Evolutionary conservation across 208 protist genomes (phyloP), one percentile per base, ranked within the genome.

Genomic region (Trypanosoma lewisi): DNA sequence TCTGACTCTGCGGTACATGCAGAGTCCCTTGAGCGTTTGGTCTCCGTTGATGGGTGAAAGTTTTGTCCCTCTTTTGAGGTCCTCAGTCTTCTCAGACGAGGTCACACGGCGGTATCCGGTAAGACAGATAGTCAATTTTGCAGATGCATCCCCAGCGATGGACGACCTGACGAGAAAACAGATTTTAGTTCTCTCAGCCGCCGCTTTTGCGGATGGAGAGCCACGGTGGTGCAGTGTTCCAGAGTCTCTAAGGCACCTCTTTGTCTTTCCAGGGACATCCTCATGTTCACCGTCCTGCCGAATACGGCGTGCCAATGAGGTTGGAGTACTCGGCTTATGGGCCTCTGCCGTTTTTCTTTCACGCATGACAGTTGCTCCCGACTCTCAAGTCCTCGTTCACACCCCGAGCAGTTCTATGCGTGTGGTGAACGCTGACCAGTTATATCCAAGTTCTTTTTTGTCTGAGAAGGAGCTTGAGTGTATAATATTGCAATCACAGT

Each of bases 21-120:
- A 62, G 28, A 69, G 63, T 53, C 63, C 63, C 31, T 33, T 69
- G 1, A 62, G 48, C 47, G 37, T 69, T 42, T 69, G 63, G 53
- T 56, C 36, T 19, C 63, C 63, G 17, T 51, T 69, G 34, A 61
- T 62, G 31, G 53, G 63, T 6, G 53, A 69, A 27, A 62, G 19
- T 33, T 69, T 69, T 55, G 7, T 62, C 25, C 63, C 52, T 30
- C 31, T 69, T 39, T 14, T 33, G 21, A 34, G 16, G 8, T 4
- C 44, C 2, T 53, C 44, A n/a, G 0, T 19, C 19, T 56, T 69
- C 28, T 27, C 27, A 30, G 23, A 45, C 11, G 25, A 3, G 2
- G 33, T 60, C 12, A 25, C 47, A 5, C 16, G 28, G 39, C 0
- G 48, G 36, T 62, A 54, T 55, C 53, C 63, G 21, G 1, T 69